Base-by-base conservation (phyloP, 768 basidiomycete genomes). In the Lactifluus hygrophoroides region DNA sequence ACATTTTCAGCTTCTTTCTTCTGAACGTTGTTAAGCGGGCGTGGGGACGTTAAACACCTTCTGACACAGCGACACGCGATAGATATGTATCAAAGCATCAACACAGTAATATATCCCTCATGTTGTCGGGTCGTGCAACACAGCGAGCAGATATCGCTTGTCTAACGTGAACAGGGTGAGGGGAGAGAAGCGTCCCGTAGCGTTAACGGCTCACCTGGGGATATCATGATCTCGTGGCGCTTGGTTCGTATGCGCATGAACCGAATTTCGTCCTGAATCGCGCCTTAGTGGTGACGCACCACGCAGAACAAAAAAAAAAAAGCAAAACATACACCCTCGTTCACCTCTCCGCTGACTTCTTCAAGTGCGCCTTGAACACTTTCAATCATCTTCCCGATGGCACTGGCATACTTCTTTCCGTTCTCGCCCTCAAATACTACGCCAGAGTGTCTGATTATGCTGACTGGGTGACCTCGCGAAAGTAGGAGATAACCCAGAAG, bases 161-260 rank as follows among this genome's bases (percentile, higher is more conserved):
- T 91, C 91, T 92, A 64, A 28, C 16, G 19, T 5, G 19, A 17
- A 46, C 21, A 27, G 8, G 42, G 42, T 46, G 21, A 60, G 27
- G 45, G 53, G 45, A 32, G 14, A 50, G 30, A 34, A 13, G 35
- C 30, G 5, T 16, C 37, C 52, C 42, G 14, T 35, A 23, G 34
- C 48, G 14, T 23, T 44, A 50, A 43, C 43, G 34, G 73, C 85
- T 28, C 53, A 91, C 94, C 89, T 56, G 94, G 94, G 2, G 94
- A 90, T 60, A 96, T 93, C 86, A 96, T 89, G 57, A 96, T 76
- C 68, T 95, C 94, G 69, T 96, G 94, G 51, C 88, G 80, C 68
- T 83, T 90, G 58, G 94, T 95, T 49, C 94, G 81, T 73, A 95
- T 92, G 57, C 93, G 76, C 81, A 96, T 84, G 66, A 95, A 90